A percentile compares a stretch with the other conserved stretches of the same genome.
These are phyloP conservation scores for Heimioporus punctisporus DNA, from an alignment of 1,284 basidiomycete species.

Conservation along the genomic window DNA sequence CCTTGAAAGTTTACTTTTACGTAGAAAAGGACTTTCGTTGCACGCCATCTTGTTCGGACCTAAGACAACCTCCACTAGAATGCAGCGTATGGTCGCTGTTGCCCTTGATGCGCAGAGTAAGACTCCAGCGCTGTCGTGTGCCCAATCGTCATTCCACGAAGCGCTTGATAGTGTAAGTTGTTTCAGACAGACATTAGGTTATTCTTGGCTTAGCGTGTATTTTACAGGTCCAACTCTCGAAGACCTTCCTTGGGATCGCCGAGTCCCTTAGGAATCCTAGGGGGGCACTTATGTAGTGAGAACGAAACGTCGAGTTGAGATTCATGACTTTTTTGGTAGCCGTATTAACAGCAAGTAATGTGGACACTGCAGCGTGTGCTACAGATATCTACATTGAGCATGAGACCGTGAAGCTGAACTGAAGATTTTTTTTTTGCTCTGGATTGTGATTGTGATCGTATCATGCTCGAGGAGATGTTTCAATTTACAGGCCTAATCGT, in stretches of 20 bases:
- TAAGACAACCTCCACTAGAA: slow-evolving; percentile 24
- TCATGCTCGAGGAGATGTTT: too few species aligned
- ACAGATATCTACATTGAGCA: too few species aligned
- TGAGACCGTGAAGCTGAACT: too few species aligned
- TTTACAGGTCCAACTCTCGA: slow-evolving; percentile 50
- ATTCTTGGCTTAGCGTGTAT: background rate
- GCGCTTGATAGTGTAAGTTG: slow-evolving; percentile 52
- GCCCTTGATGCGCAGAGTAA: slow-evolving; percentile 49
- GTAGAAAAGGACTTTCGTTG: slow-evolving; percentile 57
- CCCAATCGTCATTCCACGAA: slow-evolving; percentile 50
- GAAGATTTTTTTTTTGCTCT: too few species aligned
- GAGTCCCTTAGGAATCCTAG: slow-evolving; percentile 57
- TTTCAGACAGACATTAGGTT: background rate
- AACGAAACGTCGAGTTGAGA: too few species aligned
- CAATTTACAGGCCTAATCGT: too few species aligned
- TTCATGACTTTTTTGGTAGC: too few species aligned
- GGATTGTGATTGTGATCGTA: too few species aligned
- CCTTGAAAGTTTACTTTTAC: background rate
- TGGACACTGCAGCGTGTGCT: too few species aligned
- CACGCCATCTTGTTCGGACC: slow-evolving; percentile 60
- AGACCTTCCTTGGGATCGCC: slow-evolving; percentile 61
- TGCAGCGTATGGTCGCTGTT: slow-evolving; percentile 51
- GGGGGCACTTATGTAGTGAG: slow-evolving; percentile 41
- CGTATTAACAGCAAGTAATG: too few species aligned
- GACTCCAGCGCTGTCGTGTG: slow-evolving; percentile 30